phyloP scores from a whole-genome alignment of 2,329 filamentous ascomycete genomes.

The Fusarium compactum region DNA sequence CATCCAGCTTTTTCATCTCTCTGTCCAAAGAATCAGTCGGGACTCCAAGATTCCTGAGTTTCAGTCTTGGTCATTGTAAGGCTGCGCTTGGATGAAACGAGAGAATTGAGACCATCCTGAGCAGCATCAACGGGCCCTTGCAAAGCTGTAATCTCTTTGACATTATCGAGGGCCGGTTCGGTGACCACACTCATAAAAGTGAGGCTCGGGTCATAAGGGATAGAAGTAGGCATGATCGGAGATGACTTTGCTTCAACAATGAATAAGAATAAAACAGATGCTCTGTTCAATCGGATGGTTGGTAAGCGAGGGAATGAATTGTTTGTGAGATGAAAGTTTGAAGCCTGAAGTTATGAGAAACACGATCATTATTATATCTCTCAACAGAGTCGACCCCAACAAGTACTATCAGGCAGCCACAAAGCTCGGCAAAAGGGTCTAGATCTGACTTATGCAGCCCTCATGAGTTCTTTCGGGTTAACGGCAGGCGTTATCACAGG shows the following conservation, averaged over 20 bases:
- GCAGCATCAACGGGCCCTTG: constrained; percentile 22
- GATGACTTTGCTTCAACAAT: no score
- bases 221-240: constrained; percentile 17
- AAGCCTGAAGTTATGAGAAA: no score
- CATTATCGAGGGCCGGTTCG: background rate
- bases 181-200: constrained; percentile 10
- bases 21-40: background rate
- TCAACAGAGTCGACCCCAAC: no score
- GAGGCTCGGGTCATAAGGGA: constrained; percentile 30
- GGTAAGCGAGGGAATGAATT: no score
- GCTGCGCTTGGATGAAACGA: constrained; percentile 23
- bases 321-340: no score
- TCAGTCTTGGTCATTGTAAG: constrained; percentile 33
- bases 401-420: no score
- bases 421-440: no score
- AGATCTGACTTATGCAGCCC: no score
- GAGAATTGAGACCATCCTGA: constrained; percentile 29
- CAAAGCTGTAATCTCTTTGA: background rate
- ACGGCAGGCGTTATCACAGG: no score
- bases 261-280: fast-evolving
- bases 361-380: no score
- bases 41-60: constrained; percentile 30
- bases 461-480: no score
- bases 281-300: no score
- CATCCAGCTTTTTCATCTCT: background rate